Percentiles rank a stretch among this genome's conserved stretches.
These are phyloP conservation scores for Penicillium oxalicum DNA, from an alignment of 2,329 filamentous ascomycete species.

Conservation along the genomic window DNA sequence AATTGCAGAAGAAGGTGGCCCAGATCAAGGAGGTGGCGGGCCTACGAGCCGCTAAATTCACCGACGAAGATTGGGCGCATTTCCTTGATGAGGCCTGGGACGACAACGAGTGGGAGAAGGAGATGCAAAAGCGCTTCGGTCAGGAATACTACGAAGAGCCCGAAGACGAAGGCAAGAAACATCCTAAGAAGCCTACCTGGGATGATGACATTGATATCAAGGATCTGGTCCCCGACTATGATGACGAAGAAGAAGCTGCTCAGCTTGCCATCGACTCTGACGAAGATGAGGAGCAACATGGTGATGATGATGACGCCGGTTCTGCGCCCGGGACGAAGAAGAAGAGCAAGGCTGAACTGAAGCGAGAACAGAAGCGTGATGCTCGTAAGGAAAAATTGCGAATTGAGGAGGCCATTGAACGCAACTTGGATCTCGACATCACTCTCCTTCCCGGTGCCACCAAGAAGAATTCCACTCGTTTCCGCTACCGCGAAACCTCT, in stretches of 20 bases:
- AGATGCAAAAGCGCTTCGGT: constrained; percentile 83
- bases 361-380: constrained; percentile 58
- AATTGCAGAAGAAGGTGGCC: constrained; percentile 77
- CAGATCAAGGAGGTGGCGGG: constrained; percentile 89
- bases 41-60: constrained; percentile 58
- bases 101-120: constrained; percentile 79
- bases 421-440: constrained; percentile 67
- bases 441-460: constrained; percentile 53
- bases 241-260: constrained; percentile 63
- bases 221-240: constrained; percentile 81
- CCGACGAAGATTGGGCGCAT: constrained; percentile 74
- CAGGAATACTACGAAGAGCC: constrained; percentile 76
- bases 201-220: constrained; percentile 97
- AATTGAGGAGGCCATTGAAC: constrained; percentile 80
- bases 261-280: constrained; percentile 52
- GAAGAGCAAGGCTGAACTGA: constrained; percentile 46
- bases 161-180: constrained; percentile 46
- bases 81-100: constrained; percentile 87
- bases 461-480: constrained; percentile 51
- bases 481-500: constrained; percentile 92
- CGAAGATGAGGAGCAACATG: constrained; percentile 50
- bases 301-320: constrained; percentile 41
- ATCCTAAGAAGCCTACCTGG: constrained; percentile 79
- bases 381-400: constrained; percentile 75
- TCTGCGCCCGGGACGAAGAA: constrained; percentile 44